Conservation (phyloP, 1,284 basidiomycete genomes). For the Malassezia brasiliensis region DNA sequence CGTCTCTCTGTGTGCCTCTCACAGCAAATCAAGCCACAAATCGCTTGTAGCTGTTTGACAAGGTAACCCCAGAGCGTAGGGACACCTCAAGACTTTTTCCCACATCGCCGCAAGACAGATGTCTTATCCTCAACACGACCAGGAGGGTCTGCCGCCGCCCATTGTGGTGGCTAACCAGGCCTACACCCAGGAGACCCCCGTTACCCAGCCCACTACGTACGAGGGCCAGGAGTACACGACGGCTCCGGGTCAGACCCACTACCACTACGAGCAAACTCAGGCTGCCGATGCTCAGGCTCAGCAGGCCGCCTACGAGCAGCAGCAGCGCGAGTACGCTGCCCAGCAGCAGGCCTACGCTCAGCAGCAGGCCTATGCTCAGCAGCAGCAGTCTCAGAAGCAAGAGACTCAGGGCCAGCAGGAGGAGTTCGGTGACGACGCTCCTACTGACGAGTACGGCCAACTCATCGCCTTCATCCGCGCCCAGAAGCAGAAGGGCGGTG, state of each 20-base stretch:
- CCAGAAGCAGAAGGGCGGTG: constrained; percentile 28
- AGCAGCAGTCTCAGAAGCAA: constrained; percentile 5
- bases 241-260: constrained; percentile 1
- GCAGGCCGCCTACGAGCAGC: background rate
- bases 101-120: background rate
- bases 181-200: constrained; percentile 14
- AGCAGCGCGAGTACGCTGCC: constrained; percentile 1
- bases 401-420: constrained; percentile 17
- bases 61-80: constrained; percentile 14
- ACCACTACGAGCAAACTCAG: constrained; percentile 5
- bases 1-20: constrained; percentile 7
- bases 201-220: constrained; percentile 12
- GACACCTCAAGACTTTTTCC: constrained; percentile 4
- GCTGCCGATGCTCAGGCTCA: constrained; percentile 4
- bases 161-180: constrained; percentile 17
- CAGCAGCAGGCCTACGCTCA: constrained; percentile 11
- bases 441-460: constrained; percentile 40
- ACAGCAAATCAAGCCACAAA: constrained; percentile 6
- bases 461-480: constrained; percentile 44
- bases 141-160: constrained; percentile 14
- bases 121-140: constrained; percentile 3
- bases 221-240: constrained; percentile 3
- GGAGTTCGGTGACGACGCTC: constrained; percentile 32
- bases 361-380: background rate
- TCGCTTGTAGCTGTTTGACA: constrained; percentile 8